Percentiles rank a stretch among this genome's conserved stretches.
Conservation (phyloP, 2,329 filamentous ascomycete species). For the Penicillium sp. region DNA sequence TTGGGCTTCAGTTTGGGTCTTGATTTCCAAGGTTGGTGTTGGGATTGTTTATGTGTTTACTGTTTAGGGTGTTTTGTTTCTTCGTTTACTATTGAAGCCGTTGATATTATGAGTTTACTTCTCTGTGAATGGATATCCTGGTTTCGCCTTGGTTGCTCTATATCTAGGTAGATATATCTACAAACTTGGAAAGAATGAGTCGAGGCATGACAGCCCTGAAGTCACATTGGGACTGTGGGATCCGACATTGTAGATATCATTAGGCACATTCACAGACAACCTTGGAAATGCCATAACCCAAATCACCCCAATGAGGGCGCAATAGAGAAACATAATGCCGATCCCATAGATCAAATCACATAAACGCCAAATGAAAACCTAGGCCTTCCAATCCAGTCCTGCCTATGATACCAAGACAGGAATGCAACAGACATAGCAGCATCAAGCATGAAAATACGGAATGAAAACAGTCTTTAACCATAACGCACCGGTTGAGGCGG, state of each 20-base stretch:
- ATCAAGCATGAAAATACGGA: not conserved
- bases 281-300: not conserved
- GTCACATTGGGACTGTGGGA: not conserved
- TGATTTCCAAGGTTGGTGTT: not conserved
- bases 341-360: not conserved
- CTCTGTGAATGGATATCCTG: not conserved
- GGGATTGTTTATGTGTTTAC: not conserved
- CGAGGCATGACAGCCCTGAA: not conserved
- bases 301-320: not conserved
- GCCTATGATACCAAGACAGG: not conserved
- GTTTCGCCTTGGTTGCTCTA: not conserved
- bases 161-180: not conserved
- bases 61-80: not conserved
- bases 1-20: not conserved
- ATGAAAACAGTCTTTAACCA: conserved; percentile 18
- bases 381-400: not conserved
- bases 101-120: not conserved
- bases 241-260: no score
- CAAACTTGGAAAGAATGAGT: not conserved
- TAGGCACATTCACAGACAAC: conserved; percentile 3
- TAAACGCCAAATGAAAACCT: conserved; percentile 3
- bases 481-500: conserved; percentile 23
- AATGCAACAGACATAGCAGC: conserved; percentile 1
- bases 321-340: not conserved
- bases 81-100: not conserved